Conservation (phyloP, 805 yeast species). For the Pichia kluyveri region DNA sequence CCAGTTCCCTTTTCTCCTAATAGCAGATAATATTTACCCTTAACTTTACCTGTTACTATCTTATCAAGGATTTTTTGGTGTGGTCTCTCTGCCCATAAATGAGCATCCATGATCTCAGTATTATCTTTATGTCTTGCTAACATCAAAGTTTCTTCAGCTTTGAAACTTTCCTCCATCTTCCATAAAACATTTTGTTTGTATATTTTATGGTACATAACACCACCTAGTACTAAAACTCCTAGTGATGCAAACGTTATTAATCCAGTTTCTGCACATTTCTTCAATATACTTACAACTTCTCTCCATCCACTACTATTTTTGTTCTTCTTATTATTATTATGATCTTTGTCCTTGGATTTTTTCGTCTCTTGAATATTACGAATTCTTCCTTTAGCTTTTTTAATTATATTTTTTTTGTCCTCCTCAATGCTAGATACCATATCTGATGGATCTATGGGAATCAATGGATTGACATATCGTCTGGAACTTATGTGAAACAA, state of each 20-base stretch:
- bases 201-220: conserved; percentile 56
- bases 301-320: background rate
- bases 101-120: conserved; percentile 26
- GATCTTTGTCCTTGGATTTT: background rate
- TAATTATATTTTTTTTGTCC: conserved; percentile 11
- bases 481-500: too few relatives aligned
- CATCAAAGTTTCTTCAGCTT: conserved; percentile 51
- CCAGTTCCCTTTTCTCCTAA: conserved; percentile 88
- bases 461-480: conserved; percentile 27
- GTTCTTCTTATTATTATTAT: background rate
- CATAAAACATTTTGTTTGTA: conserved; percentile 50
- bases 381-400: conserved; percentile 8
- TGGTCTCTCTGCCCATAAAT: conserved; percentile 61
- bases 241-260: conserved; percentile 65
- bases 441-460: conserved; percentile 34
- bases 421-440: conserved; percentile 14
- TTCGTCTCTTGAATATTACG: background rate
- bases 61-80: conserved; percentile 59
- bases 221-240: conserved; percentile 61
- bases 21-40: conserved; percentile 61
- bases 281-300: conserved; percentile 11
- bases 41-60: conserved; percentile 51
- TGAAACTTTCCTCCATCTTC: conserved; percentile 61
- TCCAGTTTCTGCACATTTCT: conserved; percentile 55
- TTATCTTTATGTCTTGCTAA: conserved; percentile 49